Base-by-base conservation (phyloP, 225 moss, liverwort and hornwort genomes). In the Sphagnum tenellum region DNA sequence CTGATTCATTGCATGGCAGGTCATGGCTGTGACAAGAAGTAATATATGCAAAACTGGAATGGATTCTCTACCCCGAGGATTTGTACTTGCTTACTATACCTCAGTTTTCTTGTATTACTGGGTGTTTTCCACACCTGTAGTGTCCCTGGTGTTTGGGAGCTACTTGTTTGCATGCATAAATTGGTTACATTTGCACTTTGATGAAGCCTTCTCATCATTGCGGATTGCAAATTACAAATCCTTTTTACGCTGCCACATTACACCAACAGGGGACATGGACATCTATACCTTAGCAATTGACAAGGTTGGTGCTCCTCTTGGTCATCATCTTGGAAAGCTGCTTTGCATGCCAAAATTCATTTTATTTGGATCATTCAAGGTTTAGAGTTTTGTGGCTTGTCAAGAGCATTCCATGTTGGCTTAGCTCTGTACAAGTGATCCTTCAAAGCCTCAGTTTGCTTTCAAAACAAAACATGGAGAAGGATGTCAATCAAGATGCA, bases 141-240 rank as follows among this genome's bases (percentile, higher is more conserved):
- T 90, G 49, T 98, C 98, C 14, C 67, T 88, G 72, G 90, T 98
- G 9, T 98, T 98, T 74, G 98, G 98, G 52, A 89, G 89, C 79
- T 98, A 98, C 75, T 69, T 98, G 5, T 98, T 93, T 56, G 82
- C 78, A 29, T 84, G 72, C 68, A 86, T 98, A 73, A 98, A 93
- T 48, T 98, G 98, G 98, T 93, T 98, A 68, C 90, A 98, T 76
- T 86, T 98, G 50, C 98, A 98, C 78, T 98, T 98, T 49, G 98
- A 98, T 73, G 98, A 98, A 71, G 90, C 98, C n/a, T 98, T 93
- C 66, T 98, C 98, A 44, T 98, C 98, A 4, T 77, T 98, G 45
- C 88, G 98, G 66, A 91, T 98, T 47, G 98, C 98, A 64, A 98
- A 98, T 72, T 98, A 89, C 66, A 98, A 98, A 75, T 93, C 98